A percentile compares a stretch with the other conserved stretches of the same genome.
These are phyloP conservation scores for Punctularia strigosozonata DNA, from an alignment of 768 basidiomycete genomes.

Conservation along the genomic window DNA sequence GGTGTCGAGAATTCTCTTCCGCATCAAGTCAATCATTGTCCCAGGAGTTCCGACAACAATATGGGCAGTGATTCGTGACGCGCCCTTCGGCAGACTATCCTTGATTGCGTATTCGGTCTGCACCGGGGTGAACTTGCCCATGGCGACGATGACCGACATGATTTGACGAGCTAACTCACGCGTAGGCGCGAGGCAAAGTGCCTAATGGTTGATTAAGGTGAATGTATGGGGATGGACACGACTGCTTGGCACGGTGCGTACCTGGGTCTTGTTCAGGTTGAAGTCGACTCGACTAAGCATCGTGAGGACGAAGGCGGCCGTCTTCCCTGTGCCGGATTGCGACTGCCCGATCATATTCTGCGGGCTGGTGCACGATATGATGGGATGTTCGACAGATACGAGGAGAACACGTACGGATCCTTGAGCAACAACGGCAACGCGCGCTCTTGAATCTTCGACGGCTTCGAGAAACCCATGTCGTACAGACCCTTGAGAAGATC, in stretches of 20 bases:
- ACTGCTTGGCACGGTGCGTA: too few species aligned
- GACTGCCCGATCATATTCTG: conserved; percentile 99
- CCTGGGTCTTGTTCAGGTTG: conserved; percentile 72
- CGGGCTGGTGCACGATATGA: conserved; percentile 40
- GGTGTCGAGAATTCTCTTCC: conserved; percentile 67
- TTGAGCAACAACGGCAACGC: conserved; percentile 84
- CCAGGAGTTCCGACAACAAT: conserved; percentile 95
- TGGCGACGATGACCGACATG: conserved; percentile 84
- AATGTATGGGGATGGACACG: conserved; percentile 1
- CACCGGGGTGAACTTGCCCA: conserved; percentile 91
- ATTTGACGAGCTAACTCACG: conserved; percentile 96
- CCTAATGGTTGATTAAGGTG: conserved; percentile 31
- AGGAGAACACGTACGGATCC: conserved; percentile 58
- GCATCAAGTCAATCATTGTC: conserved; percentile 82
- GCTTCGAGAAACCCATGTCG: conserved; percentile 92
- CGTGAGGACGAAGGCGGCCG: conserved; percentile 93
- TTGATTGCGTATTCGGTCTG: conserved; percentile 96
- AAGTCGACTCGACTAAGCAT: conserved; percentile 95
- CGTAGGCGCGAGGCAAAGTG: conserved; percentile 94
- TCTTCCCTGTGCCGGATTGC: conserved; percentile 98
- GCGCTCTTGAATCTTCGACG: conserved; percentile 97
- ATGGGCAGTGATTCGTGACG: conserved; percentile 68
- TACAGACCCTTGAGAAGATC: conserved; percentile 92
- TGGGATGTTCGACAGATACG: background rate
- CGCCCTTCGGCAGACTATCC: conserved; percentile 61